Evolutionary conservation across 345 rosid species (phyloP).

Genomic region (Fremontodendron californicum): DNA sequence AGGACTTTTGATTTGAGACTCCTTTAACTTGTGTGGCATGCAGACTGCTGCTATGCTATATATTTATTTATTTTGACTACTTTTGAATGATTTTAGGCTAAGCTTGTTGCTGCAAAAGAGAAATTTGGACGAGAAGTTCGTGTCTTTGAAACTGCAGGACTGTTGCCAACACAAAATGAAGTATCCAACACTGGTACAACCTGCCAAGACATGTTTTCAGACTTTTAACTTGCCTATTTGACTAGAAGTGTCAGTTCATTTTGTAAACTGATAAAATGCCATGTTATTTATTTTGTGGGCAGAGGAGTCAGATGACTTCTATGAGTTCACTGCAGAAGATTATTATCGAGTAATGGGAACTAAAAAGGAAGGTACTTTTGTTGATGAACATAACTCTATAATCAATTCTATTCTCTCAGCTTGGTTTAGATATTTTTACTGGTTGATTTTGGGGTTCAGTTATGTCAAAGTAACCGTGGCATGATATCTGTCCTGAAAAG

Average conservation of each 20-base stretch:
- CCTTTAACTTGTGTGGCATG: neutral
- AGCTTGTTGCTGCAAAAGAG: constrained; percentile 53
- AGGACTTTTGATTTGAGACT: neutral
- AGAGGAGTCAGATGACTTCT: constrained; percentile 79
- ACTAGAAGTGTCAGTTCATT: neutral
- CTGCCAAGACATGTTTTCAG: neutral
- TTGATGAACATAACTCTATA: neutral
- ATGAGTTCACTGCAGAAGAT: constrained; percentile 78
- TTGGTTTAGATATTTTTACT: neutral
- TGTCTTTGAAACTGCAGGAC: constrained; percentile 62
- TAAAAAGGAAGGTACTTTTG: constrained; percentile 57
- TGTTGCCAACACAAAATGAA: constrained; percentile 37
- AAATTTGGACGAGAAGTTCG: constrained; percentile 66
- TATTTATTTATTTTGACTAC: neutral
- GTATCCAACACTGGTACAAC: constrained; percentile 40
- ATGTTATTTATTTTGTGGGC: constrained; percentile 16
- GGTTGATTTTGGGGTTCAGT: neutral
- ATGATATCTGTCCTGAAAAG: neutral
- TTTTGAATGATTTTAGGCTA: constrained; percentile 40
- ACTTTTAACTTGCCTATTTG: neutral
- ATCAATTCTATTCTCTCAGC: neutral
- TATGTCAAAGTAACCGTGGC: neutral
- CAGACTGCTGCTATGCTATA: neutral
- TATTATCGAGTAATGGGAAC: constrained; percentile 49
- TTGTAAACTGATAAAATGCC: neutral